A percentile compares a stretch with the other conserved stretches of the same genome.
phyloP scores from a whole-genome alignment of 768 basidiomycete species.

The Obba rivulosa region DNA sequence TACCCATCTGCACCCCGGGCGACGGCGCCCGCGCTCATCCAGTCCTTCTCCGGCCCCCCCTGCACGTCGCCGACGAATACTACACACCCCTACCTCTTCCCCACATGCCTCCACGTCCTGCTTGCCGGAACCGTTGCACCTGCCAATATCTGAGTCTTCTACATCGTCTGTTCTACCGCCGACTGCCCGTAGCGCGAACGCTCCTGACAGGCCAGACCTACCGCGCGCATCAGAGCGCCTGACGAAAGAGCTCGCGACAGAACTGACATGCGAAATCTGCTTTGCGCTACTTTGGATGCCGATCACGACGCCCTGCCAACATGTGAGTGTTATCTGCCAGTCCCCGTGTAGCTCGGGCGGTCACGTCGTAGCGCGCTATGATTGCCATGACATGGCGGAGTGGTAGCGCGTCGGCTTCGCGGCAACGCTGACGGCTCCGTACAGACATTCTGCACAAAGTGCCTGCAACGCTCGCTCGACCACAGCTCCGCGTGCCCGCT shows the following conservation, averaged over 20 bases:
- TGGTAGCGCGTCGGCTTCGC: background rate
- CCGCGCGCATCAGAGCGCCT: conserved; percentile 32
- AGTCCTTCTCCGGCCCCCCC: background rate
- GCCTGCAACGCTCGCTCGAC: conserved; percentile 87
- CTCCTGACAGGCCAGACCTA: conserved; percentile 16
- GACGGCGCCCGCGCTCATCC: background rate
- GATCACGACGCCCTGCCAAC: conserved; percentile 92
- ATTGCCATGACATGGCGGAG: too few relatives aligned
- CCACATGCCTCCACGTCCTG: conserved; percentile 5
- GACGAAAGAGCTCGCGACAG: conserved; percentile 57
- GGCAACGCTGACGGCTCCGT: background rate
- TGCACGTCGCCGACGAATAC: background rate
- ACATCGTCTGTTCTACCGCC: conserved; percentile 19
- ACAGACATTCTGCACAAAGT: conserved; percentile 87
- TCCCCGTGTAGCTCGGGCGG: too few relatives aligned
- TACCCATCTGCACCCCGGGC: conserved; percentile 3
- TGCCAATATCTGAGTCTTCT: conserved; percentile 23
- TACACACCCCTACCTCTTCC: conserved; percentile 5
- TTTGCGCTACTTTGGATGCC: conserved; percentile 79
- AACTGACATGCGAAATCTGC: conserved; percentile 91
- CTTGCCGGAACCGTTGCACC: conserved; percentile 20
- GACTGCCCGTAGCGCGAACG: conserved; percentile 28
- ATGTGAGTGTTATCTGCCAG: conserved; percentile 47
- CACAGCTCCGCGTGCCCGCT: conserved; percentile 80
- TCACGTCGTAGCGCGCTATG: too few relatives aligned